phyloP scores from a whole-genome alignment of 805 yeast species.

The Candida koratica region DNA sequence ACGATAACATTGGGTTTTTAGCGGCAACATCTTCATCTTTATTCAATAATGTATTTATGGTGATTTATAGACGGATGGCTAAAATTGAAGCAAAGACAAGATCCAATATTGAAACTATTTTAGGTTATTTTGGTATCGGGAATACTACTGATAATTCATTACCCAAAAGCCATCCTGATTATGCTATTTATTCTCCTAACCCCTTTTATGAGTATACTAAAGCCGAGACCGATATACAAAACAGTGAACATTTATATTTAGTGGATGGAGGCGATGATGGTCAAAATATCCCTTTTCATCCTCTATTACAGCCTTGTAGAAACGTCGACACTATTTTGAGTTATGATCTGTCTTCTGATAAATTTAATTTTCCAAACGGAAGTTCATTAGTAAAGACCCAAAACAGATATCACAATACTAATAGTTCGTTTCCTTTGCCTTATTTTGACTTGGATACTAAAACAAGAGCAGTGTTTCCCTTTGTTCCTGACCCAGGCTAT shows the following conservation, averaged over 20 bases:
- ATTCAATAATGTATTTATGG: conserved; percentile 52
- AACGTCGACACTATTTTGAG: conserved; percentile 38
- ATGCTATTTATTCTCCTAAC: conserved; percentile 58
- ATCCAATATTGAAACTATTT: conserved; percentile 32
- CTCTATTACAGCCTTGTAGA: conserved; percentile 36
- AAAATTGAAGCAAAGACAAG: conserved; percentile 30
- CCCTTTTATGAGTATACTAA: conserved; percentile 44
- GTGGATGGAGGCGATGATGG: conserved; percentile 51
- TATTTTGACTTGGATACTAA: not conserved
- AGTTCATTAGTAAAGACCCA: conserved; percentile 42
- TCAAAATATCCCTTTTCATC: conserved; percentile 46
- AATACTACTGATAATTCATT: conserved; percentile 1
- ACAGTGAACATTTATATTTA: conserved; percentile 23
- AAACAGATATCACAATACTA: conserved; percentile 25
- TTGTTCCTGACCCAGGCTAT: conserved; percentile 7
- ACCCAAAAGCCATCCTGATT: conserved; percentile 45
- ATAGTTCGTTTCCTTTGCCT: conserved; percentile 1
- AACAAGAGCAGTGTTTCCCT: conserved; percentile 6
- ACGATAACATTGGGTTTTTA: conserved; percentile 57
- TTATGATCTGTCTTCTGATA: conserved; percentile 49
- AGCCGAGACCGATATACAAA: conserved; percentile 3
- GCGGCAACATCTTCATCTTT: conserved; percentile 63
- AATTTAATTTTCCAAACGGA: conserved; percentile 56
- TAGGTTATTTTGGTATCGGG: conserved; percentile 43
- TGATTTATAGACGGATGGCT: conserved; percentile 39